Evolutionary conservation across 768 basidiomycete species (phyloP), one percentile per base, ranked within the genome.

Genomic region (Termitomyces sp.): DNA sequence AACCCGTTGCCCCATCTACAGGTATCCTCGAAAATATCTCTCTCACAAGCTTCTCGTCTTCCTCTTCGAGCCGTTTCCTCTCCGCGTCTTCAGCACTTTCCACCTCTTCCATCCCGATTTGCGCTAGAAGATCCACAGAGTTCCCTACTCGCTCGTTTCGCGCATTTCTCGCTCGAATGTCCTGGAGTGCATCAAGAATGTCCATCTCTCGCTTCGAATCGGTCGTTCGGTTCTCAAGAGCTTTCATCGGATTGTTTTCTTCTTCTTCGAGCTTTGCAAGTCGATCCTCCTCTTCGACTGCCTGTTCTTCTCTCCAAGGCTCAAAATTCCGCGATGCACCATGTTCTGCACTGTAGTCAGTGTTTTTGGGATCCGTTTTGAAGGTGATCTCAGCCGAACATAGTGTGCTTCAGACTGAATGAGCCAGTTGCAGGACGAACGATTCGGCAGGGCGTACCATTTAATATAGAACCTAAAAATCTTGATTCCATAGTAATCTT

Each of bases 371-470:
- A 71, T 99, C 96, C 0, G 97, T 99, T 75, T 98, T 98, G 87
- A 99, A 99, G 0, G 97, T 98, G 66, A 99, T 98, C 72, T 99
- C 97, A 9, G 96, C 91, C 3, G 95, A 97, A 72, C 97, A 99
- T 43, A 95, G 77, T 14, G 95, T 96, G 69, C 96, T 96, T 66
- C 3, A 53, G 7, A 36, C 12, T 29, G 10, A 25, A 51, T 79
- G 48, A 71, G 64, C 6, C 32, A 20, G 11, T 8, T 37, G 49
- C 6, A 36, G 60, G 12, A 60, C 56, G 29, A 61, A 64, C 10
- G 48, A 62, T 25, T 49, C 6, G 34, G 8, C 10, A 42, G 43
- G n/a, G 80, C 85, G 56, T 58, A 86, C 92, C 92, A 94, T 77
- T 94, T 94, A 68, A 94, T 94, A 68, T 94, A 94, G 74, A 94